Percentiles rank a stretch among this genome's conserved stretches.
Evolutionary conservation across 306 rosid genomes (phyloP).

Genomic region (Begonia masoniana): DNA sequence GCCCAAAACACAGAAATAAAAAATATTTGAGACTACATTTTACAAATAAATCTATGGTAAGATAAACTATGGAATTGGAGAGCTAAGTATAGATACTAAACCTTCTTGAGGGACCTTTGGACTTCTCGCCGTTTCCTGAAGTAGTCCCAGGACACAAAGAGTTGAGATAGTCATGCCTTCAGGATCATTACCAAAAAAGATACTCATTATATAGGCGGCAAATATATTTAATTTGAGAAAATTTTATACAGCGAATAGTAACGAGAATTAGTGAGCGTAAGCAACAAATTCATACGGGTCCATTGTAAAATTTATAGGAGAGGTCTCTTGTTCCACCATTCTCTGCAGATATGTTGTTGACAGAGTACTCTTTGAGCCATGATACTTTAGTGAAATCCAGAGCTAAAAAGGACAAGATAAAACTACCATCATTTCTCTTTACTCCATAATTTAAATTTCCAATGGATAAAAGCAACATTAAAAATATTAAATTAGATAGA

Average conservation of each 20-base stretch:
- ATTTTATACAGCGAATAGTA: not conserved
- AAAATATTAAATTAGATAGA: no score
- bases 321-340: slow-evolving; percentile 44
- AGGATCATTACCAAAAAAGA: slow-evolving; percentile 6
- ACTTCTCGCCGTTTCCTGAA: slow-evolving; percentile 15
- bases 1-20: no score
- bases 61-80: not conserved
- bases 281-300: slow-evolving; percentile 38
- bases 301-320: slow-evolving; percentile 60
- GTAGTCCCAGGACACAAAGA: slow-evolving; percentile 59
- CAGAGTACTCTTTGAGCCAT: slow-evolving; percentile 59
- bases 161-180: slow-evolving; percentile 59
- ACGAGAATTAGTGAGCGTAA: slow-evolving; percentile 1
- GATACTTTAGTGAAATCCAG: slow-evolving; percentile 82
- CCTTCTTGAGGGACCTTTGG: slow-evolving; percentile 60
- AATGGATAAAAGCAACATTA: no score
- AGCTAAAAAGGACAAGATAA: slow-evolving; percentile 27
- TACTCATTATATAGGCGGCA: not conserved
- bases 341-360: slow-evolving; percentile 51
- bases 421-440: not conserved
- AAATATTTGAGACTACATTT: no score
- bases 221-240: not conserved
- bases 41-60: no score
- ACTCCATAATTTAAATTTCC: no score
- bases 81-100: slow-evolving; percentile 14